phyloP scores from a whole-genome alignment of 2,329 filamentous ascomycete genomes.

The Stachybotrys echinatus region DNA sequence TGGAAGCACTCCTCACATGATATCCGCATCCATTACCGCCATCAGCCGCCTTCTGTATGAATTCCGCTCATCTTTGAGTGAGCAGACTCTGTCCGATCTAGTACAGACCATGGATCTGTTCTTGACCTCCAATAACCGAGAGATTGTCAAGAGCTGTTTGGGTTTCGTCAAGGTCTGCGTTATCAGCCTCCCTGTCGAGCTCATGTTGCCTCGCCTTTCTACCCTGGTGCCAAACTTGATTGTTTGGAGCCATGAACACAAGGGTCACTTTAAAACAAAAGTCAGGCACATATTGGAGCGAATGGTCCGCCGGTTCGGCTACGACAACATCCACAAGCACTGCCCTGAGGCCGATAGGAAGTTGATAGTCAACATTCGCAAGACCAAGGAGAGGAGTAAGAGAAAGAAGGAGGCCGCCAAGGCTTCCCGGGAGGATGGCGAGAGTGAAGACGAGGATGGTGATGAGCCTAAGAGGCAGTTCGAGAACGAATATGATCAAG shows the following conservation, averaged over 20 bases:
- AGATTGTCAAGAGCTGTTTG: slow-evolving; percentile 90
- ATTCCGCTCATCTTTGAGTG: slow-evolving; percentile 67
- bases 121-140: slow-evolving; percentile 90
- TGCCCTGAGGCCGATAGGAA: slow-evolving; percentile 86
- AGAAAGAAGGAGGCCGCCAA: slow-evolving; percentile 72
- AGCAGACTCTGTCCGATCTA: slow-evolving; percentile 71
- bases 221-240: slow-evolving; percentile 84
- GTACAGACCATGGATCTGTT: slow-evolving; percentile 96
- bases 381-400: slow-evolving; percentile 87
- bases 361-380: slow-evolving; percentile 88
- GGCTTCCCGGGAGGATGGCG: slow-evolving; percentile 52
- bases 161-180: slow-evolving; percentile 97
- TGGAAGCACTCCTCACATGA: slow-evolving; percentile 92
- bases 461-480: slow-evolving; percentile 55
- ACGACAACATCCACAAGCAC: slow-evolving; percentile 70
- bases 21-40: slow-evolving; percentile 93
- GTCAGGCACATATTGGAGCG: slow-evolving; percentile 97
- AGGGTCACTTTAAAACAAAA: slow-evolving; percentile 93
- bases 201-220: slow-evolving; percentile 72
- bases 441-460: slow-evolving; percentile 47
- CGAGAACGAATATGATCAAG: slow-evolving; percentile 91
- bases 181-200: slow-evolving; percentile 72
- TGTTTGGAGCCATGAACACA: slow-evolving; percentile 97
- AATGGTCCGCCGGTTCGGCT: slow-evolving; percentile 86
- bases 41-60: slow-evolving; percentile 91